Evolutionary conservation across 2,329 filamentous ascomycete genomes (phyloP).

Genomic region (Blastomyces emzantsi): DNA sequence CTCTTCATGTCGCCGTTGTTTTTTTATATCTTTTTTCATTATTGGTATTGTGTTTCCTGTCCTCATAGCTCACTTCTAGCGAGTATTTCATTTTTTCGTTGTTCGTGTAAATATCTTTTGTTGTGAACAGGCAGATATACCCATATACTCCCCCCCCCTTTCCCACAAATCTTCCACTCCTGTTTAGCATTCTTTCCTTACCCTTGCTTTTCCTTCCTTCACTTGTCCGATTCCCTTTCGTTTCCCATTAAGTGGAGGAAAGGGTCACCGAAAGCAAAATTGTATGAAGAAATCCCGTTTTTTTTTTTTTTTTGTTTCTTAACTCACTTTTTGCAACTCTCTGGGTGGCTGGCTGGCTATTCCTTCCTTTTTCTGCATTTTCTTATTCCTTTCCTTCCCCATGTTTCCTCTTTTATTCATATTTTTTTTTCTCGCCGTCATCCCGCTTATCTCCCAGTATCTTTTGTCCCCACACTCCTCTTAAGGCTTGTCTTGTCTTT

Average conservation of each 20-base stretch:
- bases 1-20: not conserved
- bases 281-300: not conserved
- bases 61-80: not conserved
- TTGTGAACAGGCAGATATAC: conserved; percentile 2
- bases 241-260: not conserved
- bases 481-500: not conserved
- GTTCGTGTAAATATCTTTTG: conserved; percentile 5
- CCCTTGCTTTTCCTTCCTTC: not conserved
- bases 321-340: not conserved
- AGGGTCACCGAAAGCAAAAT: not conserved
- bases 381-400: not conserved
- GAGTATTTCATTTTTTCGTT: not conserved
- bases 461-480: not conserved
- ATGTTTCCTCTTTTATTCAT: not conserved
- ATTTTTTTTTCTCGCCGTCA: not conserved
- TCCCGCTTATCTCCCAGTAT: not conserved
- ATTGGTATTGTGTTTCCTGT: not conserved
- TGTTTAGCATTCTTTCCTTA: not conserved
- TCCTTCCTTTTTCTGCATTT: not conserved
- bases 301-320: not conserved
- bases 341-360: not conserved
- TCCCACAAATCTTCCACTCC: too few relatives aligned
- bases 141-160: not conserved
- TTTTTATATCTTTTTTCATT: not conserved
- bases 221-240: not conserved